Conservation (phyloP, 2,329 filamentous ascomycete genomes). For the Paracorniculantispora psalliotae region DNA sequence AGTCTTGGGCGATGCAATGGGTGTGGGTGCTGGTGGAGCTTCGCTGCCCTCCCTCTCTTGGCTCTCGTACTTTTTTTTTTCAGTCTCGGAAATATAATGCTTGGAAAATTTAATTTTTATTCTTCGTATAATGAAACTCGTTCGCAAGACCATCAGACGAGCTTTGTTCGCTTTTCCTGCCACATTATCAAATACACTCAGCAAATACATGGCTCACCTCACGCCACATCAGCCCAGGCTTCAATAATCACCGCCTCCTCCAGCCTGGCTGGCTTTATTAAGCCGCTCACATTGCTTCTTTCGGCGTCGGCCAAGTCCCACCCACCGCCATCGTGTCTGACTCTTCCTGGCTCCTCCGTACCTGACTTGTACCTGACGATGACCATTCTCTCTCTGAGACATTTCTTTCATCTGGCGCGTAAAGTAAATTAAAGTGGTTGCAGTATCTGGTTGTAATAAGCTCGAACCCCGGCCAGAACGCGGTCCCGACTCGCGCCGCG, state of each 20-base stretch:
- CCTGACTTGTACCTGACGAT: conserved; percentile 12
- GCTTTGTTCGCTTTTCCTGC: background rate
- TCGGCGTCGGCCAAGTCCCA: conserved; percentile 9
- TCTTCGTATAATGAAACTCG: background rate
- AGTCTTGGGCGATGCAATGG: background rate
- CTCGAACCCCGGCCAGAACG: background rate
- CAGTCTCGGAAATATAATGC: background rate
- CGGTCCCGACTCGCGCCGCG: background rate
- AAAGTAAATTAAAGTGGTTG: conserved; percentile 10
- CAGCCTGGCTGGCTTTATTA: no score
- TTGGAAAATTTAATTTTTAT: background rate
- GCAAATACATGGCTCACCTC: no score
- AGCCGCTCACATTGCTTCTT: conserved; percentile 2
- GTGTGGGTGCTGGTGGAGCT: background rate
- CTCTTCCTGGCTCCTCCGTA: conserved; percentile 6
- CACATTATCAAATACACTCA: no score
- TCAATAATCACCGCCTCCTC: background rate
- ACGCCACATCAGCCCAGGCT: background rate
- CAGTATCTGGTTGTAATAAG: background rate
- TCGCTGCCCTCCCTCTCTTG: background rate
- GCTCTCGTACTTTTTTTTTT: background rate
- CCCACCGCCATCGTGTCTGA: background rate
- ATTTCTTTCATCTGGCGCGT: background rate
- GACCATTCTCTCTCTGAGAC: background rate
- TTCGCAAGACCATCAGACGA: background rate